phyloP scores from a whole-genome alignment of 179 eudicot genomes.

The Dionaea muscipula region DNA sequence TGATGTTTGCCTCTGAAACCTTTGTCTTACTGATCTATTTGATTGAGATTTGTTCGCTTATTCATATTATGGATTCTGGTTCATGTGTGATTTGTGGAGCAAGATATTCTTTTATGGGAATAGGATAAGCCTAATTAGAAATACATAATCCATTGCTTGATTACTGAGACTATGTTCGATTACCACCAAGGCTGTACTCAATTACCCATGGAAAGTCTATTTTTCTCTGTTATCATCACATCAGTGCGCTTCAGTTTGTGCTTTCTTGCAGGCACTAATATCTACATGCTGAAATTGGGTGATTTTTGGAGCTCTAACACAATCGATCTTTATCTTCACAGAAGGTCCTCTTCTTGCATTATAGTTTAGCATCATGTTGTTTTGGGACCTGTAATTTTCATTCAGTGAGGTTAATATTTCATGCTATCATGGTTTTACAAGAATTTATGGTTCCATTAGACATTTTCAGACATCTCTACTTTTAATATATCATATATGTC shows the following conservation, averaged over 20 bases:
- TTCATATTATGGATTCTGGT: too few species aligned
- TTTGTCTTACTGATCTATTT: too few species aligned
- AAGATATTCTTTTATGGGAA: not conserved
- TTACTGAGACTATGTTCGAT: not conserved
- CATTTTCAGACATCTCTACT: too few species aligned
- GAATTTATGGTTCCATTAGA: too few species aligned
- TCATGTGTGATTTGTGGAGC: not conserved
- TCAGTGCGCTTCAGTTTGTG: not conserved
- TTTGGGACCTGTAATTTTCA: not conserved
- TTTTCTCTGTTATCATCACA: not conserved
- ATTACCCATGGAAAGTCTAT: not conserved
- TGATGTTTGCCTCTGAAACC: too few species aligned
- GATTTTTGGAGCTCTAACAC: conserved; percentile 93
- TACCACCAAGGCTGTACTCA: not conserved
- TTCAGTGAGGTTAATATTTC: too few species aligned
- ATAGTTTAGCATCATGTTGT: not conserved
- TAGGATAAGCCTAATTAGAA: not conserved
- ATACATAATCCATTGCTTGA: not conserved
- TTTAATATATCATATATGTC: not conserved
- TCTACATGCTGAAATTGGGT: conserved; percentile 69
- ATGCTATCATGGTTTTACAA: too few species aligned
- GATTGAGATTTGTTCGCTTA: too few species aligned
- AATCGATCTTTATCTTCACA: conserved; percentile 79
- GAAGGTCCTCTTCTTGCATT: conserved; percentile 34
- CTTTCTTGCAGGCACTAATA: conserved; percentile 54